Evolutionary conservation across 2,329 filamentous ascomycete species (phyloP).

Genomic region (Didymella arachidicola): DNA sequence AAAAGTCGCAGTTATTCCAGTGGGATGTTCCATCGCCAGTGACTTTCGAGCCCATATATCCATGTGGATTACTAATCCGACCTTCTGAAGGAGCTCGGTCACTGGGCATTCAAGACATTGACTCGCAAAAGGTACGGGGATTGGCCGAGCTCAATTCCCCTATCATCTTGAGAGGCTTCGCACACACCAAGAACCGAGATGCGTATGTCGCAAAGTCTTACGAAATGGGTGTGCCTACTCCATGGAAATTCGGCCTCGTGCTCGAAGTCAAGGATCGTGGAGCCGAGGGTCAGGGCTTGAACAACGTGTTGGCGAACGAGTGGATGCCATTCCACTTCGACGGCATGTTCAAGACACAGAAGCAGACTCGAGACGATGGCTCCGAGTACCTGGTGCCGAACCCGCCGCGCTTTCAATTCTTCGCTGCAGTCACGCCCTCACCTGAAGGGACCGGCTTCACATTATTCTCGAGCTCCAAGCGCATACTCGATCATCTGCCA

Average conservation of each 20-base stretch:
- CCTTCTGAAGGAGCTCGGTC: neutral
- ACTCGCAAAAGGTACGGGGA: neutral
- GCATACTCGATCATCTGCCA: neutral
- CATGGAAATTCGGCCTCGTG: neutral
- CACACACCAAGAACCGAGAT: neutral
- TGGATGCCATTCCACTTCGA: conserved; percentile 68
- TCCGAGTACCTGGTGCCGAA: conserved; percentile 1
- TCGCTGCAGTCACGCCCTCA: neutral
- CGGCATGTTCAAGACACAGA: conserved; percentile 63
- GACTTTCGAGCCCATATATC: neutral
- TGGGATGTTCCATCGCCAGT: neutral
- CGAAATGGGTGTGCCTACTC: neutral
- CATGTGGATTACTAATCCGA: neutral
- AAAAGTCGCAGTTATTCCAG: neutral
- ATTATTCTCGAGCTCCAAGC: neutral
- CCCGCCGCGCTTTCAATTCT: neutral
- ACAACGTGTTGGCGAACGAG: conserved; percentile 54
- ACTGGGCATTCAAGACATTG: neutral
- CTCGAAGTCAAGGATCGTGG: neutral
- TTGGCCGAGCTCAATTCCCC: neutral
- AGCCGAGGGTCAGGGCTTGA: neutral
- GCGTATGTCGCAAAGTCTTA: neutral
- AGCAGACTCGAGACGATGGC: conserved; percentile 44
- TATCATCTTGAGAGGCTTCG: neutral
- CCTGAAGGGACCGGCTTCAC: neutral